Evolutionary conservation across 305 asterid species (phyloP).

Genomic region (Fraxinus paxiana): DNA sequence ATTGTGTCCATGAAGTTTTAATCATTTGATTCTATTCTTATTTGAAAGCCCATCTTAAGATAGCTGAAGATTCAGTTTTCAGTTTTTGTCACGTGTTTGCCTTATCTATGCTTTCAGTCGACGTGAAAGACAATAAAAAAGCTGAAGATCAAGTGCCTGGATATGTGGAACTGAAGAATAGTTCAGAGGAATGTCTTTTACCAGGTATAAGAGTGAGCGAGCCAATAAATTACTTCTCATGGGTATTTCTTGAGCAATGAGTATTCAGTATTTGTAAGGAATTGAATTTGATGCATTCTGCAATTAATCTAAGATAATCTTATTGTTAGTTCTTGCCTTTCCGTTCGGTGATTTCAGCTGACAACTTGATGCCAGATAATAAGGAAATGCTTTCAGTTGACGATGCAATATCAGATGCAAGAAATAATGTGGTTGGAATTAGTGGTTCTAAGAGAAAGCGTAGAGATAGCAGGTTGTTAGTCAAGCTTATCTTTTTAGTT

Average conservation of each 20-base stretch:
- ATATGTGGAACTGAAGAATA: slow-evolving; percentile 31
- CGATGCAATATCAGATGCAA: slow-evolving; percentile 31
- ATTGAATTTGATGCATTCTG: slow-evolving; percentile 13
- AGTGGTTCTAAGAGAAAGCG: slow-evolving; percentile 66
- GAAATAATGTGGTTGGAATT: slow-evolving; percentile 29
- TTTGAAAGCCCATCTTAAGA: slow-evolving; percentile 19
- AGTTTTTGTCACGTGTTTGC: slow-evolving; percentile 16
- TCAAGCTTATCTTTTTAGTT: slow-evolving; percentile 14
- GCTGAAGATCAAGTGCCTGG: slow-evolving; percentile 42
- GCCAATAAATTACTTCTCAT: slow-evolving; percentile 20
- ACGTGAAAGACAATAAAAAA: slow-evolving; percentile 26
- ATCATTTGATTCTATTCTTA: slow-evolving; percentile 21
- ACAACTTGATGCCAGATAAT: slow-evolving; percentile 25
- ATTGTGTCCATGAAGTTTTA: slow-evolving; percentile 27
- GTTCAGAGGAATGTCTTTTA: slow-evolving; percentile 30
- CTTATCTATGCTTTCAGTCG: slow-evolving; percentile 27
- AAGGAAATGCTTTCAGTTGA: slow-evolving; percentile 32
- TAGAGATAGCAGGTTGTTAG: slow-evolving; percentile 56
- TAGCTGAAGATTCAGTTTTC: slow-evolving; percentile 12
- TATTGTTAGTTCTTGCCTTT: slow-evolving; percentile 28
- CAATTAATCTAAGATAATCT: slow-evolving; percentile 21
- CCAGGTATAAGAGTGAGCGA: slow-evolving; percentile 46
- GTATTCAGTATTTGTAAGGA: slow-evolving; percentile 21
- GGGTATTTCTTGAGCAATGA: slow-evolving; percentile 20
- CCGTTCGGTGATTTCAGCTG: slow-evolving; percentile 41